Base-by-base conservation (phyloP, 2,329 filamentous ascomycete species). In the Metarhizium brunneum region DNA sequence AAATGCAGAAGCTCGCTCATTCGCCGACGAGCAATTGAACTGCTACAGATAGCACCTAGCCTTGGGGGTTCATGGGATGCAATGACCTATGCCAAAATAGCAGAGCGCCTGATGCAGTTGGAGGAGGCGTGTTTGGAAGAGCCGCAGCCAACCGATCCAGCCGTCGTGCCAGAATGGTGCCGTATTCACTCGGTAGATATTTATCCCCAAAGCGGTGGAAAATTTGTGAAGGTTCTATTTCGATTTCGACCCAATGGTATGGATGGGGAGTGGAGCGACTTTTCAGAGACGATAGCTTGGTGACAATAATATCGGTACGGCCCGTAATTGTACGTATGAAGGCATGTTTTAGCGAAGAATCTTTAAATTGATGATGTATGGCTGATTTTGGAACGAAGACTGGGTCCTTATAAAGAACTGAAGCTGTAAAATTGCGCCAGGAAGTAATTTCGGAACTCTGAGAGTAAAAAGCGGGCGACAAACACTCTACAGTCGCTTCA, bases 1-100 rank as follows among this genome's bases (percentile, higher is more conserved):
- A 61, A 61, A 54, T 61, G 58, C 50, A 51, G 59, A 10, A 53
- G 55, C 20, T 58, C 59, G 4, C 30, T 47, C 4, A 58, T 52
- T 6, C 56, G 58, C 4, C 54, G 57, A n/a, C 54, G 56, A 29
- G 60, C 58, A 29, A 55, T 60, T 29, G 32, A 50, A 10, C 53
- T 58, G 6, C 48, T 60, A n/a, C 43, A 43, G 8, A 53, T 38
- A 14, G 55, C 48, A 1, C 52, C 58, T 0, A 50, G 55, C 10
- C 52, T 55, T 10, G 58, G 58, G 6, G 57, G 55, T 6, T 54
- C 54, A 4, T 58, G 57, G 57, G 57, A 60, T 29, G 57, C 53
- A 6, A 29, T 30, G 4, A 45, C 54, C 6, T 51, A 55, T 45
- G 57, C 57, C n/a, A 49, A 49, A 7, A 49, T 58, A 13, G 54